Base-by-base conservation (phyloP, 352 stramenopile species). In the Phytophthora hybrid region DNA sequence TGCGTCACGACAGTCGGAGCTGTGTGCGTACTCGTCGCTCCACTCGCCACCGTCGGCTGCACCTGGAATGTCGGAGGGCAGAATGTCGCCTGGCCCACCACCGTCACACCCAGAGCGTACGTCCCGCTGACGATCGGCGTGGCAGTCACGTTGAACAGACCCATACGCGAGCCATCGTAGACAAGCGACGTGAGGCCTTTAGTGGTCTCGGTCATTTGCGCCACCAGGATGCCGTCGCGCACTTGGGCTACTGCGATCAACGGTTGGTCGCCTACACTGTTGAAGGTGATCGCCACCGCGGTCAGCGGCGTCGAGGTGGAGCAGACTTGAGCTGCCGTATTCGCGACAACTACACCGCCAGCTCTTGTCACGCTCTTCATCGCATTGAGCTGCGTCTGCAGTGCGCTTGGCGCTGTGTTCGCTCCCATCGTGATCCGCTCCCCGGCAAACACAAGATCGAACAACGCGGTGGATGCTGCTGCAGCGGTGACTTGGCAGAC, bases 131-230 rank as follows among this genome's bases (percentile, higher is more conserved):
- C 66, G 16, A 85, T 90, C 4, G 97, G 97, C 0, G 87, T 93
- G 18, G 98, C 92, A 5, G 77, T 81, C 23, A 98, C 78, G 37
- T 87, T 78, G 77, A 97, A 98, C 1, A 96, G 76, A 1, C 94
- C 96, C 41, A 52, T 64, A 3, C 66, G 62, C 0, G 69, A 69
- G 1, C 82, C 87, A 69, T 93, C 74, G 68, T 96, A 97, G 23
- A 81, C 70, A 8, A 98, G 84, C 2, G 76, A 73, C 31, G 90
- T 70, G 6, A 98, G 34, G 0, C 90, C 91, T 66, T 93, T 96
- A 1, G 79, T 87, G 1, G 73, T 59, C 49, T 97, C 91, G 0
- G 59, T 64, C 14, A 93, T 37, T 11, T 62, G 65, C 2, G 80
- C 79, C n/a, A 82, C 52, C 13, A 87, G 51, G 44, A 93, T 89